Evolutionary conservation across 176 grass and related monocot genomes (phyloP).

Genomic region (Puccinellia tenuiflora): DNA sequence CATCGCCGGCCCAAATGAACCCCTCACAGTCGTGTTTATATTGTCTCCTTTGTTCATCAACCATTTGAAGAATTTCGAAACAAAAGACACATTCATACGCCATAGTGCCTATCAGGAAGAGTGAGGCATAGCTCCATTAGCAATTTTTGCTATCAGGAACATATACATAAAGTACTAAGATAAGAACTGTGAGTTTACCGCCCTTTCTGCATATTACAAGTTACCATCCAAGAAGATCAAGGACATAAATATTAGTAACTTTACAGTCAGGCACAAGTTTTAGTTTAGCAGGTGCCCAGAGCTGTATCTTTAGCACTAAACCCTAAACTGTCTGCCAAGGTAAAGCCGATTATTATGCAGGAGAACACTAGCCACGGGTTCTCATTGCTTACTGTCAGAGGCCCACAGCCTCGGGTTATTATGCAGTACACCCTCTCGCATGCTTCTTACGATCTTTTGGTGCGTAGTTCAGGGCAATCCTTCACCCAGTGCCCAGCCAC

Average conservation of each 20-base stretch:
- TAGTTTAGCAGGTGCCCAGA: neutral
- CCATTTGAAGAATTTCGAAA: neutral
- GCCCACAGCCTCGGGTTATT: neutral
- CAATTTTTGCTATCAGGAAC: too few species aligned
- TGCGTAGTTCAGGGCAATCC: slow-evolving; percentile 2
- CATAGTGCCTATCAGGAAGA: neutral
- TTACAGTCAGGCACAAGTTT: neutral
- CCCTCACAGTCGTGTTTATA: too few species aligned
- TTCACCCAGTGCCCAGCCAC: neutral
- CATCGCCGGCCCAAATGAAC: too few species aligned
- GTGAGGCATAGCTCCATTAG: too few species aligned
- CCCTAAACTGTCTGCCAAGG: neutral
- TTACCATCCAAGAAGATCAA: neutral
- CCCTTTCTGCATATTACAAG: neutral
- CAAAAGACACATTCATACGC: neutral
- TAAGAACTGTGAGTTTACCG: neutral
- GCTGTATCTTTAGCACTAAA: neutral
- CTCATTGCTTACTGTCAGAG: neutral
- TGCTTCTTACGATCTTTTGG: neutral
- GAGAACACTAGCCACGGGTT: neutral
- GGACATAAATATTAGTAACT: neutral
- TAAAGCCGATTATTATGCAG: neutral
- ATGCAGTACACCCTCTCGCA: neutral
- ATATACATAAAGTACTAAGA: neutral
- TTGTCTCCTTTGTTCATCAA: too few species aligned